These are phyloP conservation scores for Termitomyces sp. DNA, from an alignment of 768 basidiomycete species.

Conservation along the genomic window DNA sequence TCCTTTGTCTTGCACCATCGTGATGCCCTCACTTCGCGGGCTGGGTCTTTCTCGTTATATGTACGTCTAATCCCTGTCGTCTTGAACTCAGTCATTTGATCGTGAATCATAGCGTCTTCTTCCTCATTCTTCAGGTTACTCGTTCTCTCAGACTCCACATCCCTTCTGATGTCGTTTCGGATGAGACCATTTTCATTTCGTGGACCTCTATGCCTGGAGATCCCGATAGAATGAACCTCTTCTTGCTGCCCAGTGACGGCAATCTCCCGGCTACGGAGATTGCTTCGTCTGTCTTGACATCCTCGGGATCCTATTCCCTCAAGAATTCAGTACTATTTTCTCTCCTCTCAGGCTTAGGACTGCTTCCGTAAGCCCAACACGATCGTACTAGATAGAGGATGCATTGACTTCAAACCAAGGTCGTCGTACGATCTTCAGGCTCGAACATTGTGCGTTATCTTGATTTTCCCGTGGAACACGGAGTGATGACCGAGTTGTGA, in stretches of 20 bases:
- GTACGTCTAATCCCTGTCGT: neutral
- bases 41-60: neutral
- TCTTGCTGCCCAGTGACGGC: neutral
- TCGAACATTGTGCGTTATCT: neutral
- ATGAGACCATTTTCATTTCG: neutral
- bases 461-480: neutral
- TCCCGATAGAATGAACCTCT: neutral
- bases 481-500: neutral
- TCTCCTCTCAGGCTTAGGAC: too few relatives aligned
- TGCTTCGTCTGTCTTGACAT: neutral
- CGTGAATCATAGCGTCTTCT: neutral
- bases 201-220: neutral
- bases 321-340: too few relatives aligned
- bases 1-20: neutral
- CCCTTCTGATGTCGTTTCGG: neutral
- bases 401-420: neutral
- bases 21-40: neutral
- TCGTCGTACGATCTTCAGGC: neutral
- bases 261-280: accelerated
- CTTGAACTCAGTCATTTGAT: neutral
- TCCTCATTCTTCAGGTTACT: neutral
- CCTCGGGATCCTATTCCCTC: accelerated
- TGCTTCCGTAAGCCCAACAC: neutral
- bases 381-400: neutral
- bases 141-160: neutral